These are phyloP conservation scores for Comarum palustre DNA, from an alignment of 306 rosid genomes.

Conservation along the genomic window DNA sequence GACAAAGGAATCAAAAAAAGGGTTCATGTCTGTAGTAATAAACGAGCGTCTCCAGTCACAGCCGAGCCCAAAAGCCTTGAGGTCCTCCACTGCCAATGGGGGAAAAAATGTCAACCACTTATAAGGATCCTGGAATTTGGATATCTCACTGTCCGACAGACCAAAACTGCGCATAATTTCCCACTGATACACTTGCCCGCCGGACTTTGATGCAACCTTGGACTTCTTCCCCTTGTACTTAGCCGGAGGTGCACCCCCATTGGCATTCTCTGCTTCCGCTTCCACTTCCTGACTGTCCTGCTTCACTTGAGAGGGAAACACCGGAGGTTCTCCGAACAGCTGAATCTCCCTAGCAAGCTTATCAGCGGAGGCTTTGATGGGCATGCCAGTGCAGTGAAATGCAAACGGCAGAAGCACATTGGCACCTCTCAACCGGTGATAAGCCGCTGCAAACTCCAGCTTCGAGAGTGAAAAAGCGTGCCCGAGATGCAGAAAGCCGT, in stretches of 20 bases:
- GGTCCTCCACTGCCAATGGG: no score
- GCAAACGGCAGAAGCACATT: conserved; percentile 82
- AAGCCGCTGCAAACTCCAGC: no score
- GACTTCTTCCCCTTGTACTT: conserved; percentile 90
- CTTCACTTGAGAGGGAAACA: no score
- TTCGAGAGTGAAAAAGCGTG: no score
- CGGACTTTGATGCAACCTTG: conserved; percentile 64
- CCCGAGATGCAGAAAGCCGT: no score
- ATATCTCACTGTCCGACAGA: conserved; percentile 45
- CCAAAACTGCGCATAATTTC: conserved; percentile 93
- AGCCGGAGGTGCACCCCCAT: conserved; percentile 42
- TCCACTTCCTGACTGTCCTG: no score
- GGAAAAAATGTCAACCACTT: no score
- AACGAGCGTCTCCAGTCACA: no score
- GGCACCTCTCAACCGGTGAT: conserved; percentile 30
- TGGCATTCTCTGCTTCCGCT: conserved; percentile 19
- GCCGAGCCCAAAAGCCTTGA: no score
- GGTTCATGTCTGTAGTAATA: no score
- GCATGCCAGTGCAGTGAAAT: conserved; percentile 98
- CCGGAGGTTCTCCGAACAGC: no score
- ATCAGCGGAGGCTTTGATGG: conserved; percentile 93
- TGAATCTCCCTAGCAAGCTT: conserved; percentile 34
- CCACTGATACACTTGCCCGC: conserved; percentile 81
- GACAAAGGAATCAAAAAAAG: no score
- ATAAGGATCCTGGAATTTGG: conserved; percentile 6